Evolutionary conservation across 1,284 basidiomycete species (phyloP), one percentile per base, ranked within the genome.

Genomic region (Malassezia caprae): DNA sequence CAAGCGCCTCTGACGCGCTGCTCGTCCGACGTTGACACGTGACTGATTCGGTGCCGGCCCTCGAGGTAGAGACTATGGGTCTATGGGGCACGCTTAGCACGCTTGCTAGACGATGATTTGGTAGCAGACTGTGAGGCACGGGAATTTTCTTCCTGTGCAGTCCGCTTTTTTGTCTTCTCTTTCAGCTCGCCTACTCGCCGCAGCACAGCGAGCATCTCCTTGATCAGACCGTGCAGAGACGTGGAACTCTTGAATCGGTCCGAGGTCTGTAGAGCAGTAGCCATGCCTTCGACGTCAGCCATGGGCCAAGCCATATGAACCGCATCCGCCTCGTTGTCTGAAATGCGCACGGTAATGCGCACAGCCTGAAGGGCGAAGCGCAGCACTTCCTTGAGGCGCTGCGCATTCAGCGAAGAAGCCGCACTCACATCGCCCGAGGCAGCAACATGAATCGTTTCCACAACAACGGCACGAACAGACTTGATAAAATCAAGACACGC

Each of bases 371-470:
- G 76, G 0, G 79, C 83, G 48, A 88, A 78, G 74, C 89, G 91
- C 58, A 88, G 76, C 13, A 89, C 75, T 27, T 89, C 86, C 75
- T 89, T 93, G 67, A 86, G 73, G 55, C 89, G 84, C 8, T 81
- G 75, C 1, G 84, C 79, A 26, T 82, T 85, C 52, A 86, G 40
- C 35, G 51, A 19, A 5, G 52, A 26, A 8, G 13, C 15, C 2
- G 48, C 76, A 43, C 47, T 58, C 21, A 69, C 64, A 13, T 78
- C 76, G 15, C 80, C 78, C 3, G 78, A 71, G 68, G 82, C 82
- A 8, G 84, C 82, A 13, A 76, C 73, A 8, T 77, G 77, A 26
- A 85, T 72, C 45, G 81, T 74, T 24, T 78, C 77, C 43, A 82
- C 78, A 23, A 88, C 75, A 3, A 76, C 75, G 47, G 77, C 69